Conservation (phyloP, 345 rosid species). For the Raphanus raphanistrum region DNA sequence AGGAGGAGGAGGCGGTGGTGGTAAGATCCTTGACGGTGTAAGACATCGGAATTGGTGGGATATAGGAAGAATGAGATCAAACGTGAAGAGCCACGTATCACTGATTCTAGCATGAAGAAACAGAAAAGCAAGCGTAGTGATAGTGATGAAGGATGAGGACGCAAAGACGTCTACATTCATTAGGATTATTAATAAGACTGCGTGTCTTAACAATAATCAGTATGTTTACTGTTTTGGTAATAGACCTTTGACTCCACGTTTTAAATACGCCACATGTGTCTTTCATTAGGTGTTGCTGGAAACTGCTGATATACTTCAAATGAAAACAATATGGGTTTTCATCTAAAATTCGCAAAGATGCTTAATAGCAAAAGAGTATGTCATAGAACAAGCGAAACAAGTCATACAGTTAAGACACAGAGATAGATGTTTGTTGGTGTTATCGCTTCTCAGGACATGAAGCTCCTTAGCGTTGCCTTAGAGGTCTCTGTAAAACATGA, state of each 20-base stretch:
- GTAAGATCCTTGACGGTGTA: slow-evolving; percentile 28
- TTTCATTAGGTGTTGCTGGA: not conserved
- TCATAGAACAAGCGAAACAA: not conserved
- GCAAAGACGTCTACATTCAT: slow-evolving; percentile 25
- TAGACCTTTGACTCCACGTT: slow-evolving; percentile 14
- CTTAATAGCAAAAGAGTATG: not conserved
- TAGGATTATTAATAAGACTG: not conserved
- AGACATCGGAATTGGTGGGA: slow-evolving; percentile 16
- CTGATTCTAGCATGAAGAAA: slow-evolving; percentile 30
- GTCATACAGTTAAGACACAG: not conserved
- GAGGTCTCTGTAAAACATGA: slow-evolving; percentile 38
- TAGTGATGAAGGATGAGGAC: not conserved
- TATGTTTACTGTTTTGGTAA: not conserved
- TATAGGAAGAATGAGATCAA: not conserved
- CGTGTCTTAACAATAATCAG: not conserved
- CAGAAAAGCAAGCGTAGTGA: not conserved
- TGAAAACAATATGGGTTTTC: not conserved
- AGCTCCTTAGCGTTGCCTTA: slow-evolving; percentile 26
- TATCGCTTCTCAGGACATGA: not conserved
- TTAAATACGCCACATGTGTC: not conserved
- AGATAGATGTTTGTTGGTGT: not conserved
- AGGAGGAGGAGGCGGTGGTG: slow-evolving; percentile 38
- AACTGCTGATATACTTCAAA: too few species aligned
- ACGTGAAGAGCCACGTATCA: slow-evolving; percentile 27
- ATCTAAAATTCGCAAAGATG: not conserved